These are phyloP conservation scores for Madurella mycetomatis DNA, from an alignment of 2,329 filamentous ascomycete genomes.

Conservation along the genomic window DNA sequence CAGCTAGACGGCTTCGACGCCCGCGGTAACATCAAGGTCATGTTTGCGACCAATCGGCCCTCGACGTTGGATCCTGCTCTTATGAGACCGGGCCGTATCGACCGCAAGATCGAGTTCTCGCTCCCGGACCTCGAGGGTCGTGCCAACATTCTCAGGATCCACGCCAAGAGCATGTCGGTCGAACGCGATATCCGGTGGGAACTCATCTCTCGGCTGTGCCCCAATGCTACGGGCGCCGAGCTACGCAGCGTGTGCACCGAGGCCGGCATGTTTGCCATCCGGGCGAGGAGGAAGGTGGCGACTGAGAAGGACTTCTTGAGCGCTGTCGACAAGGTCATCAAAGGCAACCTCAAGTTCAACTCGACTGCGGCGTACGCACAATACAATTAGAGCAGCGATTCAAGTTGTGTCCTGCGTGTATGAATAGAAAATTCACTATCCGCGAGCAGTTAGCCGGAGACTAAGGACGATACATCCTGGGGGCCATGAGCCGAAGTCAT, in stretches of 20 bases:
- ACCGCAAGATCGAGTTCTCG: constrained; percentile 98
- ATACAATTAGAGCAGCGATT: constrained; percentile 70
- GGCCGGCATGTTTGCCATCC: constrained; percentile 97
- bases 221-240: constrained; percentile 95
- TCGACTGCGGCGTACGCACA: constrained; percentile 97
- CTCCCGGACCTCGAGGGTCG: constrained; percentile 94
- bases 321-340: constrained; percentile 98
- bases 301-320: constrained; percentile 98
- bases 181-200: constrained; percentile 99
- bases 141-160: constrained; percentile 95
- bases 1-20: constrained; percentile 96
- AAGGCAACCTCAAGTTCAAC: constrained; percentile 99
- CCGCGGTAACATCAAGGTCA: constrained; percentile 97
- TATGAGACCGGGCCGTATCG: constrained; percentile 95
- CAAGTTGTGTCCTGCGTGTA: constrained; percentile 20
- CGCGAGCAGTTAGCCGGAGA: background rate
- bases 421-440: constrained; percentile 11
- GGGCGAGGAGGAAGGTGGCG: constrained; percentile 90
- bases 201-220: constrained; percentile 92
- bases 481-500: background rate
- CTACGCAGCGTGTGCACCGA: constrained; percentile 95
- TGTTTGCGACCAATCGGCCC: constrained; percentile 97
- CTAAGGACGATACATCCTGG: background rate
- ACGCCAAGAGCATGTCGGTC: constrained; percentile 99
- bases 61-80: constrained; percentile 94